Conservation (phyloP, 2,329 filamentous ascomycete genomes). For the Fusarium siculi region DNA sequence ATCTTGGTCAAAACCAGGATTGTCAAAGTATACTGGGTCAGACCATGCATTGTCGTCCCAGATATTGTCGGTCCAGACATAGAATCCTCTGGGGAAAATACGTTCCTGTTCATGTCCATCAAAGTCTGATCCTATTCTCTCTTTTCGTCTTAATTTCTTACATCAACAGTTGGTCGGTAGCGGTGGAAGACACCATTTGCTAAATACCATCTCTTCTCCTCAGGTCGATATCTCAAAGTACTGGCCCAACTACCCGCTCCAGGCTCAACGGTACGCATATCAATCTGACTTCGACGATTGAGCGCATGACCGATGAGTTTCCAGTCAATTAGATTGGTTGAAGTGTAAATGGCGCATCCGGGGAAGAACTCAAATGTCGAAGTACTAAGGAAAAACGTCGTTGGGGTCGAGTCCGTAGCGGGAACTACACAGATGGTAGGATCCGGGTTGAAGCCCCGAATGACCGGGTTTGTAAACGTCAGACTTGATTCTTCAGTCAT, state of each 20-base stretch:
- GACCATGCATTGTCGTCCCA: constrained; percentile 62
- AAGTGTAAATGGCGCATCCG: constrained; percentile 69
- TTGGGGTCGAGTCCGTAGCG: constrained; percentile 42
- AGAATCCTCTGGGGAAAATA: constrained; percentile 64
- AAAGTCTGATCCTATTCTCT: background rate
- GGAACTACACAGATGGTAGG: constrained; percentile 59
- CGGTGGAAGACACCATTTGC: constrained; percentile 57
- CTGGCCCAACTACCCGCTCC: constrained; percentile 62
- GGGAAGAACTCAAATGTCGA: constrained; percentile 73
- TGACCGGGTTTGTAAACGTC: constrained; percentile 61
- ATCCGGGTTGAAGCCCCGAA: constrained; percentile 71
- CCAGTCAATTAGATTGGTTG: constrained; percentile 63
- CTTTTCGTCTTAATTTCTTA: background rate
- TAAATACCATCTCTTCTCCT: constrained; percentile 57
- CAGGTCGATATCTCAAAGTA: constrained; percentile 56
- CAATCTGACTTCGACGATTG: constrained; percentile 60
- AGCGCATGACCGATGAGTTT: constrained; percentile 63
- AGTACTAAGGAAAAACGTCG: constrained; percentile 66
- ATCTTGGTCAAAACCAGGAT: constrained; percentile 64
- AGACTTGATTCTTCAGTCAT: constrained; percentile 8
- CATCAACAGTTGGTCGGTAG: constrained; percentile 53
- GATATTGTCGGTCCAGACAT: constrained; percentile 63
- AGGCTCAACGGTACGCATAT: constrained; percentile 62
- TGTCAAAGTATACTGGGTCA: constrained; percentile 65
- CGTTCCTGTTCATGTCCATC: constrained; percentile 45